Evolutionary conservation across 2,329 filamentous ascomycete genomes (phyloP).

Genomic region (Amesomyces nigricolor): DNA sequence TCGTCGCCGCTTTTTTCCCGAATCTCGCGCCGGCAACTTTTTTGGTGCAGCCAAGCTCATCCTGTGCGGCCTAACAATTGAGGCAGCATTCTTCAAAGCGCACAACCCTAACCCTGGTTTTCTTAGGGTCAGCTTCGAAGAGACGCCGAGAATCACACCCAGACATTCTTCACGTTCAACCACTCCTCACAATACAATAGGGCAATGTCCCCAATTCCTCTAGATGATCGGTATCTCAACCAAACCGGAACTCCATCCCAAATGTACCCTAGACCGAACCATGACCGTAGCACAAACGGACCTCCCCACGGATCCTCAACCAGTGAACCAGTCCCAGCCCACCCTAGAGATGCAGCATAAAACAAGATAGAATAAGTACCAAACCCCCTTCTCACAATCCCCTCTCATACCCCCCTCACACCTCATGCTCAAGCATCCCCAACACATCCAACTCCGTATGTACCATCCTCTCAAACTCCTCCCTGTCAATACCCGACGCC

Average conservation of each 20-base stretch:
- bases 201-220: not conserved
- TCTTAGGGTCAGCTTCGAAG: too few relatives aligned
- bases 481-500: slow-evolving; percentile 64
- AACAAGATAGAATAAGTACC: not conserved
- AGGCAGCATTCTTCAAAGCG: not conserved
- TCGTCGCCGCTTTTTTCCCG: slow-evolving; percentile 15
- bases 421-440: slow-evolving; percentile 58
- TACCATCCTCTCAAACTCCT: slow-evolving; percentile 69
- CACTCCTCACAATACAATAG: too few relatives aligned
- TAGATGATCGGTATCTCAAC: not conserved
- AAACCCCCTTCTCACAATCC: not conserved
- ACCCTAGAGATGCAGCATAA: not conserved
- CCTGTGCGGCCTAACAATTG: slow-evolving; percentile 12
- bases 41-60: slow-evolving; percentile 7
- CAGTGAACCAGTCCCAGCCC: not conserved
- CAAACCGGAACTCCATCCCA: slow-evolving; percentile 1
- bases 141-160: too few relatives aligned
- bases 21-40: slow-evolving; percentile 14
- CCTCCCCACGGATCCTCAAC: not conserved
- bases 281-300: not conserved
- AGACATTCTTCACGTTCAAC: too few relatives aligned
- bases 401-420: slow-evolving; percentile 3
- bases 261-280: slow-evolving; percentile 1
- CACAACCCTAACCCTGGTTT: slow-evolving; percentile 16
- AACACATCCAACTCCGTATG: slow-evolving; percentile 66